Base-by-base conservation (phyloP, 2,329 filamentous ascomycete genomes). In the Hypomyces perniciosus region DNA sequence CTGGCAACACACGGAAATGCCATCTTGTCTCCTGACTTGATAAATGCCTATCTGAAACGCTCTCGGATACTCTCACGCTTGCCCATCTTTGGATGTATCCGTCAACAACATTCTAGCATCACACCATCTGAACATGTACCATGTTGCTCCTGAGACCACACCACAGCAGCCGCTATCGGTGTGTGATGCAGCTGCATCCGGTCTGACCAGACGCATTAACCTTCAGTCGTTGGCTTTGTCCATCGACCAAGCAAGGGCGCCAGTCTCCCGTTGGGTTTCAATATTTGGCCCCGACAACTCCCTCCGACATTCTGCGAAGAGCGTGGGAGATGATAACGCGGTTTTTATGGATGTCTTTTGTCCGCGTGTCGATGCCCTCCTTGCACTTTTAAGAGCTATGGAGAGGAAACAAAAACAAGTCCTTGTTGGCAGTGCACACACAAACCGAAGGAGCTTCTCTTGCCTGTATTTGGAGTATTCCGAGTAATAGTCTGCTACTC, bases 281-380 rank as follows among this genome's bases (percentile, higher is more conserved):
- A 58, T 58, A 35, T 42, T 44, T 54, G 65, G 56, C 57, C 54
- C 59, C 56, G 61, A 61, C 59, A 65, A 54, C 62, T 71, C 60
- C 81, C 82, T 81, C 78, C 59, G 35, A 26, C 54, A 56, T 50
- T 58, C 58, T 61, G 59, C 60, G 64, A 69, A 77, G 80, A 63
- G 62, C 60, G 48, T 50, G 56, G 58, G 74, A 79, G 80, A 83
- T 64, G 79, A 80, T 44, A 80, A 75, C 74, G 81, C 88, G 89
- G 82, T 83, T 95, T 96, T 96, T 95, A 78, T 77, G 79, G 89
- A 95, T 85, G 89, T 91, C 72, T 82, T 96, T 96, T 95, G 88
- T 86, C 80, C 88, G 88, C 79, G 84, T 76, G 74, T 64, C 65
- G 72, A 74, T 70, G 83, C 86, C 85, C 83, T 84, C 81, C 80